phyloP scores from a whole-genome alignment of 345 rosid species.

The Dovyalis caffra region DNA sequence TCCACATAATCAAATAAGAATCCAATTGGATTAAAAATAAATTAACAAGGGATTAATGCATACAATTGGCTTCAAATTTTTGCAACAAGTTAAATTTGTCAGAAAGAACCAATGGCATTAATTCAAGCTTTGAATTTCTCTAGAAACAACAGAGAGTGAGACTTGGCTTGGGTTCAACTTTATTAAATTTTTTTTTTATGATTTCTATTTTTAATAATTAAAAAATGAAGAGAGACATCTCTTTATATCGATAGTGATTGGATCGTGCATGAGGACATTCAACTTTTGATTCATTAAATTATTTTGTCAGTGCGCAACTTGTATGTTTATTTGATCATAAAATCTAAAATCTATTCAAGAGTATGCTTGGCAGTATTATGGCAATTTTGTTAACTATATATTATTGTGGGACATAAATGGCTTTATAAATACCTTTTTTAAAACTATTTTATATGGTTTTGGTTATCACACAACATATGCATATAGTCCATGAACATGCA shows the following conservation, averaged over 20 bases:
- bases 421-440: too few relatives aligned
- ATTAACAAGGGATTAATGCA: background rate
- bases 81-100: background rate
- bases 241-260: background rate
- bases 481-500: too few relatives aligned
- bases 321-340: too few relatives aligned
- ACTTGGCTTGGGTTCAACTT: background rate
- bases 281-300: background rate
- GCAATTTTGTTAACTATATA: background rate
- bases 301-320: conserved; percentile 6
- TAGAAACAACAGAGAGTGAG: background rate
- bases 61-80: background rate
- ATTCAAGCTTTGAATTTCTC: background rate
- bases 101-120: background rate
- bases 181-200: background rate
- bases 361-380: too few relatives aligned
- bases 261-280: conserved; percentile 15
- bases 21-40: background rate
- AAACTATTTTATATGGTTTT: too few relatives aligned
- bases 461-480: too few relatives aligned
- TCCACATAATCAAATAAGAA: too few relatives aligned
- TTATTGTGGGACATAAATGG: background rate
- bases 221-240: background rate
- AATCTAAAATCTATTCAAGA: background rate
- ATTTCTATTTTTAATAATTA: background rate